These are phyloP conservation scores for Colletotrichum destructivum DNA, from an alignment of 2,329 filamentous ascomycete genomes.

Conservation along the genomic window DNA sequence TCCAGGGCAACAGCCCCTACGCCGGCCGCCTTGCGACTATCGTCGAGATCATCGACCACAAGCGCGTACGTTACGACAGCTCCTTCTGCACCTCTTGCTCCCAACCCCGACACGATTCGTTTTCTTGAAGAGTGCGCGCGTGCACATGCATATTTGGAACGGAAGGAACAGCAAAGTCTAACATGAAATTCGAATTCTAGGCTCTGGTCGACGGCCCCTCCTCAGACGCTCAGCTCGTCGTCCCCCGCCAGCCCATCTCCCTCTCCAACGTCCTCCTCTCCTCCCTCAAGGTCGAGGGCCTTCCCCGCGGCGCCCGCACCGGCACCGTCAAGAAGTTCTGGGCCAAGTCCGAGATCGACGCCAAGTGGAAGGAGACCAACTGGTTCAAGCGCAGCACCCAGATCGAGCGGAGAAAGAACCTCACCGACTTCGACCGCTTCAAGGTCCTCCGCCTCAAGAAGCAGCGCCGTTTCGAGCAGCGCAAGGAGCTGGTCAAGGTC, in stretches of 20 bases:
- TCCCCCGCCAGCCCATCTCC: conserved; percentile 88
- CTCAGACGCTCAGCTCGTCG: conserved; percentile 81
- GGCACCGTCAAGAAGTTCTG: conserved; percentile 88
- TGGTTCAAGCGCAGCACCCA: conserved; percentile 95
- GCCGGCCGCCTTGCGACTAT: conserved; percentile 91
- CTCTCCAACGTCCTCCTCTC: conserved; percentile 91
- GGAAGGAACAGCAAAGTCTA: conserved; percentile 1
- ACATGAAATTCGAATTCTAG: conserved; percentile 63
- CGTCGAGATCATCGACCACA: conserved; percentile 99
- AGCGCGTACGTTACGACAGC: conserved; percentile 84
- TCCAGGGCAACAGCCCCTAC: conserved; percentile 84
- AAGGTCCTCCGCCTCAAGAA: conserved; percentile 99
- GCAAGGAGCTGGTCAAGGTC: conserved; percentile 96
- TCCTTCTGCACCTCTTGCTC: not conserved
- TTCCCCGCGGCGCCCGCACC: conserved; percentile 88
- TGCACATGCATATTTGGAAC: not conserved
- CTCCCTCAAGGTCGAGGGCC: conserved; percentile 86
- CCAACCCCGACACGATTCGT: conserved; percentile 22
- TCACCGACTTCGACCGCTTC: conserved; percentile 99
- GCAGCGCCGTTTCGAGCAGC: conserved; percentile 98
- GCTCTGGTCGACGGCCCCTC: conserved; percentile 96
- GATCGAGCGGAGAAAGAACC: conserved; percentile 86
- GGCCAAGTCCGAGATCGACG: conserved; percentile 92
- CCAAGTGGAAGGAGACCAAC: conserved; percentile 91
- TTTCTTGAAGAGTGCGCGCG: not conserved